Base-by-base conservation (phyloP, 371 early-diverging fungal species). In the Zychaea mexicana region DNA sequence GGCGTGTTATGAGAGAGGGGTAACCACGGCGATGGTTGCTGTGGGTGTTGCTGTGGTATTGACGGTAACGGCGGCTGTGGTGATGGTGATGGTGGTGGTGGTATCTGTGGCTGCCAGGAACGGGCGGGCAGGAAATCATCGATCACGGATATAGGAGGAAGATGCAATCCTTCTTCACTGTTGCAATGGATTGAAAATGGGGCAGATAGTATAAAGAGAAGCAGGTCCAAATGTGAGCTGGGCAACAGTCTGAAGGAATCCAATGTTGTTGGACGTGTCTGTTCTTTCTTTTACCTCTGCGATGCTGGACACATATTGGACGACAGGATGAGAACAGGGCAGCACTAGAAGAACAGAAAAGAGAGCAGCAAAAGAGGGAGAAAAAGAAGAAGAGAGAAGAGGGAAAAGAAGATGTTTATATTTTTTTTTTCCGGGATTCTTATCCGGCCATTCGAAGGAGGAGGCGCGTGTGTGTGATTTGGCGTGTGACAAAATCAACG, bases 141-240 rank as follows among this genome's bases (percentile, higher is more conserved):
- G 24, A 65, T 65, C 53, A 53, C 65, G 36, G 65, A 65, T 27
- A 65, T 65, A 30, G 65, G 65, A 53, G 65, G 65, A 19, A 65
- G 53, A 36, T 52, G 52, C 26, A 45, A 42, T 8, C 39, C 31
- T 31, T 53, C 46, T n/a, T 36, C 45, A 28, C 59, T 59, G 26
- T 10, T 17, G 22, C 21, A 26, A 57, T 36, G 2, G 8, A 12
- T 22, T 15, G 52, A 39, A 17, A 17, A 49, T 49, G 24, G 9
- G n/a, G n/a, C 1, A 15, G 8, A 10, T 36, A 36, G 15, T 36
- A 36, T 15, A 36, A 36, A 36, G 15, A 36, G 15, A 36, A 36
- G n/a, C n/a, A n/a, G n/a, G n/a, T n/a, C n/a, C n/a, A n/a, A n/a
- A n/a, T n/a, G n/a, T n/a, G n/a, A n/a, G n/a, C n/a, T n/a, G n/a